Evolutionary conservation across 768 basidiomycete species (phyloP).

Genomic region (Lactifluus hygrophoroides): DNA sequence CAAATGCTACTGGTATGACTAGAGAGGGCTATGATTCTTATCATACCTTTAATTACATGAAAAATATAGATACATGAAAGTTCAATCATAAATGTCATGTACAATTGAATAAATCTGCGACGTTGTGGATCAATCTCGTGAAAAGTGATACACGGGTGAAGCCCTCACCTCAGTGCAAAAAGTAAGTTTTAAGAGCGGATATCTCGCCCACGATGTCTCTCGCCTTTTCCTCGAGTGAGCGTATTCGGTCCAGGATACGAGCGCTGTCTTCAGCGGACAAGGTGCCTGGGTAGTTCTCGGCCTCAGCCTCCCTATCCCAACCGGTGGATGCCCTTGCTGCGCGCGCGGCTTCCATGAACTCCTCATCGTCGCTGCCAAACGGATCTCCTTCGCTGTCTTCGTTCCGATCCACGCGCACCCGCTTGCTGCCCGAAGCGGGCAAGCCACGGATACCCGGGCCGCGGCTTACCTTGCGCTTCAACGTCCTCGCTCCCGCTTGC

Average conservation of each 20-base stretch:
- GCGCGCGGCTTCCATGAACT: slow-evolving; percentile 17
- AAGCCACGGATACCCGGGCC: slow-evolving; percentile 2
- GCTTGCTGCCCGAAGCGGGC: not conserved
- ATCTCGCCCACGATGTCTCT: slow-evolving; percentile 18
- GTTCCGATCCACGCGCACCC: slow-evolving; percentile 13
- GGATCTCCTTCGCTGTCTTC: slow-evolving; percentile 16
- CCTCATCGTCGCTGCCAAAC: slow-evolving; percentile 15
- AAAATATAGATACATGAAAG: slow-evolving; percentile 17
- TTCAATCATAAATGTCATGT: slow-evolving; percentile 15
- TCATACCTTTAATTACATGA: slow-evolving; percentile 15
- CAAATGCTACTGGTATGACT: not conserved
- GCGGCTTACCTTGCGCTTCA: slow-evolving; percentile 16
- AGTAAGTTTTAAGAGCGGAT: slow-evolving; percentile 17
- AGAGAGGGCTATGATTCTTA: slow-evolving; percentile 2
- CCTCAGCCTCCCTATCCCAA: slow-evolving; percentile 8
- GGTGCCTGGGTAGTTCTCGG: slow-evolving; percentile 1
- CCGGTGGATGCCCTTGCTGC: slow-evolving; percentile 3
- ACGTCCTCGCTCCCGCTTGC: slow-evolving; percentile 4
- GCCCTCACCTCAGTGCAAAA: slow-evolving; percentile 14
- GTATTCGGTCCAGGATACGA: slow-evolving; percentile 14
- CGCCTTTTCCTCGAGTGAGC: slow-evolving; percentile 16
- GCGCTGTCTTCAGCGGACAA: slow-evolving; percentile 11
- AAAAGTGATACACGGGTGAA: no score
- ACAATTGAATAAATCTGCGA: slow-evolving; percentile 7
- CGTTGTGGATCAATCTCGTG: no score